Evolutionary conservation across 306 rosid species (phyloP).

Genomic region (Alnus glutinosa): DNA sequence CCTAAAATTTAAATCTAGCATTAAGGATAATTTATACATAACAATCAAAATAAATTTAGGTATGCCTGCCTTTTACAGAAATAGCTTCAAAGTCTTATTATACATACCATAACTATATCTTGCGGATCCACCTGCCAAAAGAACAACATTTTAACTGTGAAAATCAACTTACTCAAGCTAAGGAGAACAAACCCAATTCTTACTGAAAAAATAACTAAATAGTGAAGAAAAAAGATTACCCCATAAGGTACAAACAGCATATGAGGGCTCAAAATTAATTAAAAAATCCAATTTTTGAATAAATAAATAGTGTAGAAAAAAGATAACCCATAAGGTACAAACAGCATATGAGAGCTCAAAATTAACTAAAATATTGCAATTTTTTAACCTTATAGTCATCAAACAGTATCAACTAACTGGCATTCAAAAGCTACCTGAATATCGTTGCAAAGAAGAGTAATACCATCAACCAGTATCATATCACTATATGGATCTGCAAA

Average conservation of each 20-base stretch:
- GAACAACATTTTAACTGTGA: conserved; percentile 30
- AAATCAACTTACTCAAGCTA: not conserved
- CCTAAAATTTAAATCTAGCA: not conserved
- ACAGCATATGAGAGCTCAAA: not conserved
- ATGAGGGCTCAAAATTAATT: not conserved
- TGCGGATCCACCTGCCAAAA: conserved; percentile 95
- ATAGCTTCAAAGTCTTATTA: conserved; percentile 18
- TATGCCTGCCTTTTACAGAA: conserved; percentile 7
- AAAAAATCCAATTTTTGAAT: not conserved
- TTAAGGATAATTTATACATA: not conserved
- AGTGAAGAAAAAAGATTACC: conserved; percentile 5
- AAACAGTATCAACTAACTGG: conserved; percentile 20
- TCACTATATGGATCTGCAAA: conserved; percentile 70
- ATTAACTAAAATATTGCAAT: no score
- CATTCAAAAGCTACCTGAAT: conserved; percentile 63
- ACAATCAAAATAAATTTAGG: conserved; percentile 2
- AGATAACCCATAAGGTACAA: not conserved
- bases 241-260: conserved; percentile 4
- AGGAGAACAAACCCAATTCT: conserved; percentile 15
- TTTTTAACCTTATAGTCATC: not conserved
- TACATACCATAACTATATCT: conserved; percentile 93
- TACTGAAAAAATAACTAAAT: not conserved
- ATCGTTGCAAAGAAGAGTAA: conserved; percentile 87
- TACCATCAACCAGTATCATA: conserved; percentile 94
- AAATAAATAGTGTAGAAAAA: not conserved